Base-by-base conservation (phyloP, 2,329 filamentous ascomycete species). In the Apiospora phragmitis region DNA sequence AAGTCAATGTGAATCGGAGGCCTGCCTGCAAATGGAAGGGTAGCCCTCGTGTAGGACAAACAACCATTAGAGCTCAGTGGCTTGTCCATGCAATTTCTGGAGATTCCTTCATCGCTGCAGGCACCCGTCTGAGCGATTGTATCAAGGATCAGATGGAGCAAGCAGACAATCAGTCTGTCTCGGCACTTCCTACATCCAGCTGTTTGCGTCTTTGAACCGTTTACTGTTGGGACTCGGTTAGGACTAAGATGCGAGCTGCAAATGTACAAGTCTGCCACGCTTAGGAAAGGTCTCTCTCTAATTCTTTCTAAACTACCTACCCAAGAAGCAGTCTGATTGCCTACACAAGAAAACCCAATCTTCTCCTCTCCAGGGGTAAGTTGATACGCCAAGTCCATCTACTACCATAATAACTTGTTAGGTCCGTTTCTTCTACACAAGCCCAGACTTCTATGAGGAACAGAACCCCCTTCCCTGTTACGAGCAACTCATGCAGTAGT, bases 401-500 rank as follows among this genome's bases (percentile, higher is more conserved):
- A 55, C 51, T 55, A 55, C 32, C 51, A 32, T 55, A 18, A 55
- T 12, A 32, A 62, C 32, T 21, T 62, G 9, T 24, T 62, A n/a
- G 8, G 9, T 62, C 51, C 32, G 21, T 21, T 24, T n/a, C 55
- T n/a, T 55, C 12, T 29, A 55, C 49, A 55, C 47, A 21, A 21
- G 16, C 51, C 51, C 14, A 9, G 26, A 62, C 21, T 8, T 62
- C 55, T 62, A 38, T 38, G 6, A 62, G 55, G 32, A 18, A n/a
- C 18, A 38, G 18, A 38, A n/a, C 6, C 32, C 32, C 18, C 21
- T 62, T n/a, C 29, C 18, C 32, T 38, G 21, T 18, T 38, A 12
- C 32, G 9, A 38, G 55, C 9, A 62, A 24, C 45, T 55, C 73
- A 77, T 9, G 71, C 71, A 70, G 76, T 74, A 1, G 78, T 73